phyloP scores from a whole-genome alignment of 108 stramenopile genomes.

The Cyclotella sp. region DNA sequence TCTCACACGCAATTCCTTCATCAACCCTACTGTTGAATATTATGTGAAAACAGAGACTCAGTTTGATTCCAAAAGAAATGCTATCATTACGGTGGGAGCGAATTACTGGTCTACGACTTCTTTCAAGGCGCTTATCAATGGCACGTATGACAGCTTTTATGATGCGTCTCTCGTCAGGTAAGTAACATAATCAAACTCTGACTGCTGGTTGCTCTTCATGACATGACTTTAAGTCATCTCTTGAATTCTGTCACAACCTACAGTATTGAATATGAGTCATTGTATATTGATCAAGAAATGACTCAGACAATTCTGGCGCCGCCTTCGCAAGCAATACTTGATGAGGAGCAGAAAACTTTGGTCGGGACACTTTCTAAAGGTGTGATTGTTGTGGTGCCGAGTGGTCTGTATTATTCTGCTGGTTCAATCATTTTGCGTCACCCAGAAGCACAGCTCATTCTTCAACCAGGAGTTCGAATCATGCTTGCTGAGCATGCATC shows the following conservation, averaged over 20 bases:
- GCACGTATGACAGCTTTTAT: conserved; percentile 12
- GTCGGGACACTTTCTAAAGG: conserved; percentile 13
- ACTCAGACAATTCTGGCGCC: conserved; percentile 14
- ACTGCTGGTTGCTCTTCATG: too few species aligned
- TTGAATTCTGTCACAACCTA: too few species aligned
- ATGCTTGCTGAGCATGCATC: conserved; percentile 20
- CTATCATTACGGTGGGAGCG: conserved; percentile 6
- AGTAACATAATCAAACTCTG: too few species aligned
- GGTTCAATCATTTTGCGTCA: conserved; percentile 16
- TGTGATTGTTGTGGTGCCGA: conserved; percentile 2
- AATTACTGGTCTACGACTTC: conserved; percentile 28
- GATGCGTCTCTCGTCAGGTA: conserved; percentile 17
- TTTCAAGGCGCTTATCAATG: not conserved
- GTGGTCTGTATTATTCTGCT: conserved; percentile 20
- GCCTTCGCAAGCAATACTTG: conserved; percentile 16
- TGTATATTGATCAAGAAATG: conserved; percentile 24
- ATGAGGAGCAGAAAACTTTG: conserved; percentile 15
- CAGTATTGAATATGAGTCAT: not conserved
- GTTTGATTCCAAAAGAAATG: not conserved
- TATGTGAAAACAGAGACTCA: conserved; percentile 2
- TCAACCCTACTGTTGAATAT: conserved; percentile 1
- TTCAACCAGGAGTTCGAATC: conserved; percentile 24
- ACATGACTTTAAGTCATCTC: too few species aligned
- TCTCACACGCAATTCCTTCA: conserved; percentile 18
- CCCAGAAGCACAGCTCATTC: conserved; percentile 14